A percentile compares a stretch with the other conserved stretches of the same genome.
phyloP scores from a whole-genome alignment of 1,139 yeast species.

The Scheffersomyces titani region DNA sequence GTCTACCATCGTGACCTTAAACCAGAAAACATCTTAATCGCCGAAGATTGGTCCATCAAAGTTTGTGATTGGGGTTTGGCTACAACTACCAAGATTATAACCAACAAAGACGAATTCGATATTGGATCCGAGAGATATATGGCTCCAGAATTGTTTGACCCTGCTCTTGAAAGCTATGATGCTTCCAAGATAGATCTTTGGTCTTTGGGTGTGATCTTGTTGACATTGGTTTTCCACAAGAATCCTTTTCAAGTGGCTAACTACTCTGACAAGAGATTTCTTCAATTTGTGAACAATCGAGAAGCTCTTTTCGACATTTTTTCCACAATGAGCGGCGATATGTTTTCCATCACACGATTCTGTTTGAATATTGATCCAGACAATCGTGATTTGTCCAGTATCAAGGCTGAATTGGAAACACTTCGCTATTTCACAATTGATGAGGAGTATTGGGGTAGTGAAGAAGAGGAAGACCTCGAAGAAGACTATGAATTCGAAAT shows the following conservation, averaged over 20 bases:
- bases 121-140: slow-evolving; percentile 94
- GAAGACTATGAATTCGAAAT: slow-evolving; percentile 17
- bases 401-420: slow-evolving; percentile 59
- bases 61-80: slow-evolving; percentile 94
- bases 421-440: slow-evolving; percentile 80
- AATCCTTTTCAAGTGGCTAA: slow-evolving; percentile 88
- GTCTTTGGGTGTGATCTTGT: slow-evolving; percentile 86
- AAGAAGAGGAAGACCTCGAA: slow-evolving; percentile 29
- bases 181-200: slow-evolving; percentile 90
- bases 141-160: slow-evolving; percentile 91
- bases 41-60: slow-evolving; percentile 78
- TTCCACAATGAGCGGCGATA: slow-evolving; percentile 84
- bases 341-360: slow-evolving; percentile 78
- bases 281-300: slow-evolving; percentile 84
- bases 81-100: slow-evolving; percentile 60
- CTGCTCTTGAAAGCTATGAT: slow-evolving; percentile 63
- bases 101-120: slow-evolving; percentile 66
- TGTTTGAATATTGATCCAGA: slow-evolving; percentile 84
- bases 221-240: slow-evolving; percentile 85
- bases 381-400: slow-evolving; percentile 66
- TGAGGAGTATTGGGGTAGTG: slow-evolving; percentile 62
- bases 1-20: slow-evolving; percentile 88
- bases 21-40: slow-evolving; percentile 83
- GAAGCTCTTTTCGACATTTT: slow-evolving; percentile 92
- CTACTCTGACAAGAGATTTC: slow-evolving; percentile 79